Percentiles rank a stretch among this genome's conserved stretches.
phyloP scores from a whole-genome alignment of 106 monocot genomes.

The Allium sativum region DNA sequence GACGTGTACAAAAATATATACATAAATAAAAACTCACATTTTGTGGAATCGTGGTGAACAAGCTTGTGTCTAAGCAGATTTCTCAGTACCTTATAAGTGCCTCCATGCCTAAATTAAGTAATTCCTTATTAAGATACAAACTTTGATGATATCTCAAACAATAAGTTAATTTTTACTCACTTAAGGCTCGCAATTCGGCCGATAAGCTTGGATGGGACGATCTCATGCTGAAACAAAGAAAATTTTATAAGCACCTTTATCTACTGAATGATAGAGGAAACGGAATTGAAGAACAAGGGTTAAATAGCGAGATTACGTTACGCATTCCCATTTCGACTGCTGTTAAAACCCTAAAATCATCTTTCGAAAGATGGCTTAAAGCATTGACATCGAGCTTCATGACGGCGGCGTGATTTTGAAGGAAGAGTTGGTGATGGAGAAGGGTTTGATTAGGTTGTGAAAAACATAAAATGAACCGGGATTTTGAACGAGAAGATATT shows the following conservation, averaged over 20 bases:
- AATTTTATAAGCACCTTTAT: neutral
- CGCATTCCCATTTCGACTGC: constrained; percentile 99
- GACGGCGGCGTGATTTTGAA: neutral
- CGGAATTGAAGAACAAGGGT: neutral
- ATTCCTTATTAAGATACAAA: constrained; percentile 4
- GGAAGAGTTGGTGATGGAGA: neutral
- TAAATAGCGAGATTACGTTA: constrained; percentile 33
- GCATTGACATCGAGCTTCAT: constrained; percentile 99
- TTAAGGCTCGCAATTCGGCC: constrained; percentile 82
- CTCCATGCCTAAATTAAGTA: constrained; percentile 57
- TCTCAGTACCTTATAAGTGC: constrained; percentile 88
- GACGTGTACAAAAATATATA: too few relatives aligned
- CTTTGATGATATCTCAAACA: neutral
- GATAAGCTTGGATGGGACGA: constrained; percentile 82
- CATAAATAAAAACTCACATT: constrained; percentile 36
- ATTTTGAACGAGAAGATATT: too few relatives aligned
- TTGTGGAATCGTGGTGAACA: constrained; percentile 87
- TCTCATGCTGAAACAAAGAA: constrained; percentile 54
- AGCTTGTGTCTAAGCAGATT: constrained; percentile 91
- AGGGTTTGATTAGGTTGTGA: too few relatives aligned
- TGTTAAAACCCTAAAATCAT: constrained; percentile 88
- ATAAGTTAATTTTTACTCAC: constrained; percentile 21
- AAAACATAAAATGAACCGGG: too few relatives aligned
- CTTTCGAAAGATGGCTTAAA: constrained; percentile 73
- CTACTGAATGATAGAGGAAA: neutral